Base-by-base conservation (phyloP, 2,329 filamentous ascomycete genomes). In the Curvularia eragrostidis region DNA sequence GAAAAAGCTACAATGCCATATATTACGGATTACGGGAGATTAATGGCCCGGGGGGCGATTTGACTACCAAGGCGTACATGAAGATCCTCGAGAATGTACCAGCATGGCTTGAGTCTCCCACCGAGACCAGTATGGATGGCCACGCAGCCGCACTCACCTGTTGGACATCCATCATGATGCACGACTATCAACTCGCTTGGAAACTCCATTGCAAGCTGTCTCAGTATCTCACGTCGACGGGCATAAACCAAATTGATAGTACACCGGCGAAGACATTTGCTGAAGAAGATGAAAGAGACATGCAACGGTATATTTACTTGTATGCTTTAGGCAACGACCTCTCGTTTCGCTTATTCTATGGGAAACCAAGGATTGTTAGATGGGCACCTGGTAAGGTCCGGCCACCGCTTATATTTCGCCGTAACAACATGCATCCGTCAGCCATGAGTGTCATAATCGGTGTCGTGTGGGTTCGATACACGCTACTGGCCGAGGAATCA, bases 141-240 rank as follows among this genome's bases (percentile, higher is more conserved):
- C 54, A 62, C 28, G 66, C 63, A 24, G 70, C 71, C 30, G 57
- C 64, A 1, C 47, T 73, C 18, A 66, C 58, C 3, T 47, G 59
- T 3, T 72, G 69, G 70, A 68, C 68, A 15, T 62, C 65, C 2
- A 63, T 70, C 32, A 66, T 56, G 32, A 67, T 68, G 39, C 67
- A 70, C 12, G 69, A 74, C 23, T 71, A 71, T 39, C 69, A 71
- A 34, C 54, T 72, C 6, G 63, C 67, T 2, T 74, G 70, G 68
- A 69, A 67, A 21, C 71, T 74, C 21, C 71, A 74, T 48, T 61
- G 63, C 55, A 71, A 71, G 46, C 55, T 65, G 0, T 74, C 67
- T 48, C 67, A 70, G 1, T 67, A 58, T 24, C 19, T 72, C 3
- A 71, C 67, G 38, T 49, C 50, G 18, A 61, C 47, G 15, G 62